A percentile compares a stretch with the other conserved stretches of the same genome.
Evolutionary conservation across 2,329 filamentous ascomycete species (phyloP).

Genomic region (Nemania abortiva): DNA sequence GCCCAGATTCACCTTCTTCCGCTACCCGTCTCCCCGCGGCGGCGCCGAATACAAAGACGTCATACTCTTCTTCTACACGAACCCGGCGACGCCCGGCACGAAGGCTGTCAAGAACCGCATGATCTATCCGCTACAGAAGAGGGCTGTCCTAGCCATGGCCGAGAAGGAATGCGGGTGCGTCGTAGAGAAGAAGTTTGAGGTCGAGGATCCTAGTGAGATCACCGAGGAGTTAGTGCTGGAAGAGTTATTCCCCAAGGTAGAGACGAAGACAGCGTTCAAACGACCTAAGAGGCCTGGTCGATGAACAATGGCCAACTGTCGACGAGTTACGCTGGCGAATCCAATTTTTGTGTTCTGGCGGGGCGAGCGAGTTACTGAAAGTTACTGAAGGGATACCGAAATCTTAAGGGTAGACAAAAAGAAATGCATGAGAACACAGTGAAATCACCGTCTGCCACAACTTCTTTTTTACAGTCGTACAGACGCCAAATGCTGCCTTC

Average conservation of each 20-base stretch:
- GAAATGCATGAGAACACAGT: background rate
- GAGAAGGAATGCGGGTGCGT: constrained; percentile 73
- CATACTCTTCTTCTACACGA: constrained; percentile 86
- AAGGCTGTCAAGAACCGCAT: constrained; percentile 85
- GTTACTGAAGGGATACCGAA: background rate
- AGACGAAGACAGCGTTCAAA: constrained; percentile 76
- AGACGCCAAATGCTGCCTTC: constrained; percentile 31
- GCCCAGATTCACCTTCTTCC: constrained; percentile 83
- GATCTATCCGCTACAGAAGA: constrained; percentile 81
- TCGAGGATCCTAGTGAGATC: constrained; percentile 76
- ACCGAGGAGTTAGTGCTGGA: constrained; percentile 73
- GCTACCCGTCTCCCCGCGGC: constrained; percentile 69
- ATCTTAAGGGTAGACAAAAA: constrained; percentile 17
- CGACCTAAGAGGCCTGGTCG: constrained; percentile 84
- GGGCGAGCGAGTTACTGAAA: constrained; percentile 14
- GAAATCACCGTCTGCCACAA: constrained; percentile 5
- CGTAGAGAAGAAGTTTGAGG: constrained; percentile 78
- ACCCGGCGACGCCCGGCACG: constrained; percentile 70
- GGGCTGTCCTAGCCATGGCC: constrained; percentile 74
- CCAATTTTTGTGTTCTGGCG: background rate
- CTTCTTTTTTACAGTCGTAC: constrained; percentile 9
- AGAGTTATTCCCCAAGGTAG: constrained; percentile 76
- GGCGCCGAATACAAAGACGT: constrained; percentile 66
- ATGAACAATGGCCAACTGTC: constrained; percentile 47
- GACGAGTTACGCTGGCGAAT: background rate